phyloP scores from a whole-genome alignment of 345 rosid genomes.

The Brassica carinata region DNA sequence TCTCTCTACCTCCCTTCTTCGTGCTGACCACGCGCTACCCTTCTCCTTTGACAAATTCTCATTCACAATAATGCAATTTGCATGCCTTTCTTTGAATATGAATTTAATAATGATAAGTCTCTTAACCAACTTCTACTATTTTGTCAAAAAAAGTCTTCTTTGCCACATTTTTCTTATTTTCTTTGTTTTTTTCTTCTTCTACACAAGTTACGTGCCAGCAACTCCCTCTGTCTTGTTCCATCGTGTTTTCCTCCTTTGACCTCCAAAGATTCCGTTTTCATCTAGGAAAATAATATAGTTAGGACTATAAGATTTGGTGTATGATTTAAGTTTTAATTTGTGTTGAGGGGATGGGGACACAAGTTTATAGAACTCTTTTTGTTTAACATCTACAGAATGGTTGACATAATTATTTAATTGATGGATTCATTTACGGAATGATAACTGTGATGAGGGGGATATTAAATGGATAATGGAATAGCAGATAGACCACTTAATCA shows the following conservation, averaged over 20 bases:
- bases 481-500: neutral
- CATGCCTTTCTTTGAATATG: constrained; percentile 32
- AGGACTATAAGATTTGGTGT: neutral
- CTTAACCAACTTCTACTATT: neutral
- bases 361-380: neutral
- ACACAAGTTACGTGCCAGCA: neutral
- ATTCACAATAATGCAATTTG: neutral
- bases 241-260: neutral
- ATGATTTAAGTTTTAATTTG: neutral
- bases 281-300: neutral
- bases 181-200: constrained; percentile 1
- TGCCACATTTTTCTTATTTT: neutral
- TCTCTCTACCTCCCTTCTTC: neutral
- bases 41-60: constrained; percentile 21
- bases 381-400: neutral
- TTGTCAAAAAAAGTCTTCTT: constrained; percentile 4
- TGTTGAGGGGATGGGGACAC: neutral
- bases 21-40: constrained; percentile 43
- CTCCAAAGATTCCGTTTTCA: neutral
- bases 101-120: neutral
- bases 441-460: neutral
- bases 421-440: neutral
- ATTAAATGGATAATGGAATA: neutral
- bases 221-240: neutral
- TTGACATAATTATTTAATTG: neutral